A percentile compares a stretch with the other conserved stretches of the same genome.
These are phyloP conservation scores for Parastagonospora avenae DNA, from an alignment of 2,329 filamentous ascomycete genomes.

Conservation along the genomic window DNA sequence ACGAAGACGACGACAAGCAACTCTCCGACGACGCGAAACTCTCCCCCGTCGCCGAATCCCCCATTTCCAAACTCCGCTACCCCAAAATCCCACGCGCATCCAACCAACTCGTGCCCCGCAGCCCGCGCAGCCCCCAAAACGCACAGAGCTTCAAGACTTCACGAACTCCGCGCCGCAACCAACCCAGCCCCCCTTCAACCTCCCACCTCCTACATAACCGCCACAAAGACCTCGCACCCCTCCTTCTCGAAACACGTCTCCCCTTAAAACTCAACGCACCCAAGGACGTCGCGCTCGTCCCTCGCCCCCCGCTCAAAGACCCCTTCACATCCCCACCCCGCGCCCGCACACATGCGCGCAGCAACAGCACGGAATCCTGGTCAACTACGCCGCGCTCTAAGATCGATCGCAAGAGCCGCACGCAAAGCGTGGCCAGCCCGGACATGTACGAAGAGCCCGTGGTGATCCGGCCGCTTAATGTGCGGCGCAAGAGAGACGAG, in stretches of 20 bases:
- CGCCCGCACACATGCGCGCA: conserved; percentile 28
- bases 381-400: conserved; percentile 19
- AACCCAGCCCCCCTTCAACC: conserved; percentile 16
- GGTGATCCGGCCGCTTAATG: conserved; percentile 32
- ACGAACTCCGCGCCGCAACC: conserved; percentile 2
- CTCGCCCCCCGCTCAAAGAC: conserved; percentile 18
- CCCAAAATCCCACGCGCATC: conserved; percentile 55
- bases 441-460: conserved; percentile 33
- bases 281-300: neutral
- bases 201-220: conserved; percentile 19
- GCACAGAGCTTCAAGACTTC: conserved; percentile 12
- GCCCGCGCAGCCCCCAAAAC: conserved; percentile 31
- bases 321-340: conserved; percentile 36
- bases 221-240: conserved; percentile 25
- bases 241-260: conserved; percentile 41
- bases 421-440: conserved; percentile 34
- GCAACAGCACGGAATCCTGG: conserved; percentile 31
- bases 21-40: conserved; percentile 37
- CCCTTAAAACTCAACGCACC: conserved; percentile 8
- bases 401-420: conserved; percentile 27
- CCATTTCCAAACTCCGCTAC: conserved; percentile 52
- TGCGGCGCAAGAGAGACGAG: conserved; percentile 20
- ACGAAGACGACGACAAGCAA: conserved; percentile 47
- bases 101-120: conserved; percentile 53
- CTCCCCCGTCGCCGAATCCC: conserved; percentile 51